Conservation (phyloP, 306 rosid species). For the Cucurbita moschata region DNA sequence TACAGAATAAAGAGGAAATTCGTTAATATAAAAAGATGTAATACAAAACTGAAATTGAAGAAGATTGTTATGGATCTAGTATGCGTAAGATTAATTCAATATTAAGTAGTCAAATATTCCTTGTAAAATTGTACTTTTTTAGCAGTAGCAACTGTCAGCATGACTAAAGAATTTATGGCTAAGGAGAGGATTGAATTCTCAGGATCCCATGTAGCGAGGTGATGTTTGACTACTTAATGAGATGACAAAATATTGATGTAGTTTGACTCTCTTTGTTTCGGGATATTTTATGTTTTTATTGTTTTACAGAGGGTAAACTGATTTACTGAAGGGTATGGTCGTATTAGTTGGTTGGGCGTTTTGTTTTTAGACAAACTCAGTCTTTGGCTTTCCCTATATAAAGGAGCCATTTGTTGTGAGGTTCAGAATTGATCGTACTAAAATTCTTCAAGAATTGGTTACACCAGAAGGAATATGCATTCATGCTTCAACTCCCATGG, state of each 20-base stretch:
- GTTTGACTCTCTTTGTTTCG: too few relatives aligned
- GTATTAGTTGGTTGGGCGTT: too few relatives aligned
- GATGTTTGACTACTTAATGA: too few relatives aligned
- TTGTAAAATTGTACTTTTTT: background rate
- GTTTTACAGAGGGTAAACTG: too few relatives aligned
- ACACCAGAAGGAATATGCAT: background rate
- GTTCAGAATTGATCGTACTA: too few relatives aligned
- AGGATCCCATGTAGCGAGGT: background rate
- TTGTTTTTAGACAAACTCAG: too few relatives aligned
- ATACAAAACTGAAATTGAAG: background rate
- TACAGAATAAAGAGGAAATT: background rate
- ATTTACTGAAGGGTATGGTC: too few relatives aligned
- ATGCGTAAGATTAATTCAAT: background rate
- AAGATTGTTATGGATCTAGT: background rate
- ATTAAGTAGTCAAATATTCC: background rate
- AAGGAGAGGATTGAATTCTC: background rate
- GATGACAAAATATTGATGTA: too few relatives aligned
- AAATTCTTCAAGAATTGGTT: too few relatives aligned
- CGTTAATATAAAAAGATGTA: background rate
- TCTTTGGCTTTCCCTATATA: too few relatives aligned
- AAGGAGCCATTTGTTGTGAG: too few relatives aligned
- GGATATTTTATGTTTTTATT: too few relatives aligned
- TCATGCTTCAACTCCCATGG: background rate
- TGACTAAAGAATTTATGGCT: background rate
- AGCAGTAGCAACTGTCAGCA: background rate